Conservation (phyloP, 306 rosid genomes). For the Albizia julibrissin region DNA sequence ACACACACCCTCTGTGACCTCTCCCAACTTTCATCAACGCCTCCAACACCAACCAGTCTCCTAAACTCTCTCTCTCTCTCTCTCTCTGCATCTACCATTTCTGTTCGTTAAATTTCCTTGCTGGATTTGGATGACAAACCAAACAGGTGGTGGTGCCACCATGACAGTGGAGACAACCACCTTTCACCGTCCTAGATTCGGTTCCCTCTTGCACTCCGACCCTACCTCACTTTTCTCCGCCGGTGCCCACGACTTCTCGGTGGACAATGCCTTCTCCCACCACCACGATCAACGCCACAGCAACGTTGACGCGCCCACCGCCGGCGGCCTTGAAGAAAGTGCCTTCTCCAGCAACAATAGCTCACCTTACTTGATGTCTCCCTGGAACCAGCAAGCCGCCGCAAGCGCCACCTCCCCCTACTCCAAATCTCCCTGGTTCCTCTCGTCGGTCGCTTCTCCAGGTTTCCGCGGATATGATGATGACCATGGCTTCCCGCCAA, state of each 20-base stretch:
- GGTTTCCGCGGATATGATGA: constrained; percentile 10
- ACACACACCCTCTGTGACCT: neutral
- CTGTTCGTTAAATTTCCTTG: neutral
- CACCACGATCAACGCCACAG: constrained; percentile 34
- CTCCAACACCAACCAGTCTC: neutral
- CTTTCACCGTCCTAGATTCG: constrained; percentile 48
- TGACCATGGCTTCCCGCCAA: neutral
- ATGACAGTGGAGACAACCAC: constrained; percentile 42
- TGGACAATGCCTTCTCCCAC: neutral
- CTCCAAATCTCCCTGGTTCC: constrained; percentile 74
- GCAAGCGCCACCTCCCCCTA: constrained; percentile 43
- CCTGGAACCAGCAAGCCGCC: constrained; percentile 47
- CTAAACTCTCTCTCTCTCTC: neutral
- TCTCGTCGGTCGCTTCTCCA: constrained; percentile 4
- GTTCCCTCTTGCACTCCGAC: constrained; percentile 58
- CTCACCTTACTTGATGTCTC: constrained; percentile 71
- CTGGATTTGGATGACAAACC: constrained; percentile 49
- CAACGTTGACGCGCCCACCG: constrained; percentile 13
- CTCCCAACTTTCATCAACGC: constrained; percentile 5
- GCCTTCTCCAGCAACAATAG: constrained; percentile 34
- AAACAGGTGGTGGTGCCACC: constrained; percentile 30
- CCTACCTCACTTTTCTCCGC: constrained; percentile 19
- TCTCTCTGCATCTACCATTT: neutral
- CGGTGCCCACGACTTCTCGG: neutral
- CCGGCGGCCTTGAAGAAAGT: constrained; percentile 30